Conservation (phyloP, 164 flowering plant genomes). For the Chimonanthus salicifolius region DNA sequence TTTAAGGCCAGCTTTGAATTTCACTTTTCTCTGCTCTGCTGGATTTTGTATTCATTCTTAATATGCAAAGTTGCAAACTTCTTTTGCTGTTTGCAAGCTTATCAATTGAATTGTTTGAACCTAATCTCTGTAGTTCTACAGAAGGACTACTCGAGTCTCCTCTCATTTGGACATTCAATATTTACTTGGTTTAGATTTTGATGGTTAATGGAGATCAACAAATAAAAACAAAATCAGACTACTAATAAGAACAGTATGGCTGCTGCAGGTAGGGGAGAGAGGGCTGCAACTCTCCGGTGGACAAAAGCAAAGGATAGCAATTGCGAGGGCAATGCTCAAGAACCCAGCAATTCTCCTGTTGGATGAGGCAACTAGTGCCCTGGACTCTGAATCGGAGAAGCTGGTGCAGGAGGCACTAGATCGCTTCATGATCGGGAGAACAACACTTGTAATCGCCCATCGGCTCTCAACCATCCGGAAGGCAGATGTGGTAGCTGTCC, state of each 20-base stretch:
- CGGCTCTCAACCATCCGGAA: slow-evolving; percentile 94
- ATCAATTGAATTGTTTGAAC: no score
- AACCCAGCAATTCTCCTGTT: slow-evolving; percentile 90
- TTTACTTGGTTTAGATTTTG: no score
- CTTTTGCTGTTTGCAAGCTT: no score
- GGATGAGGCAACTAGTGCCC: slow-evolving; percentile 98
- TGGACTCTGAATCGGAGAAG: slow-evolving; percentile 94
- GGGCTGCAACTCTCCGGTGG: slow-evolving; percentile 98
- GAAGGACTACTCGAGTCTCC: no score
- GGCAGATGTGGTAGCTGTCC: slow-evolving; percentile 92
- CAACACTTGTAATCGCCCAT: slow-evolving; percentile 95
- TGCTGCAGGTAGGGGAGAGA: slow-evolving; percentile 92
- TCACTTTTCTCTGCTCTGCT: no score
- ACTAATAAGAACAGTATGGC: neutral
- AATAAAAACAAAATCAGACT: no score
- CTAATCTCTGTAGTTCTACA: no score
- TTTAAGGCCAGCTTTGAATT: no score
- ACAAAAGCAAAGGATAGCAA: slow-evolving; percentile 96
- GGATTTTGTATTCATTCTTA: no score
- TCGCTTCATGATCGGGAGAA: slow-evolving; percentile 94
- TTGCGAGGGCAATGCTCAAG: slow-evolving; percentile 96
- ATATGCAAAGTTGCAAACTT: no score
- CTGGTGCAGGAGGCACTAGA: slow-evolving; percentile 96
- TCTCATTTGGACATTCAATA: no score
- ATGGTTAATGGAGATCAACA: neutral